Evolutionary conservation across 768 basidiomycete species (phyloP), one percentile per base, ranked within the genome.

Genomic region (Filobasidium floriforme): DNA sequence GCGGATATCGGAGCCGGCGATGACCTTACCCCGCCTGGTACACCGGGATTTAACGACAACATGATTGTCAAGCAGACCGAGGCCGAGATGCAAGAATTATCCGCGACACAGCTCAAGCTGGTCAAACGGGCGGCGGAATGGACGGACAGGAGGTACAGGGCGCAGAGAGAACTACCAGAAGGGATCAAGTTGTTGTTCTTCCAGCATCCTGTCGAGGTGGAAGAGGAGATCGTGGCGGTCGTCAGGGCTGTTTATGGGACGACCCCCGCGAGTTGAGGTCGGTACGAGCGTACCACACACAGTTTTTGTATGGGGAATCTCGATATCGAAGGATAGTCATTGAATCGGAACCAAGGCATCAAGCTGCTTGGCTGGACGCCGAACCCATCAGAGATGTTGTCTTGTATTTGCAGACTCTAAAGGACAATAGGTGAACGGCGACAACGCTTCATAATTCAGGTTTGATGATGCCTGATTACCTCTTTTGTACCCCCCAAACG

Each of bases 101-200:
- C 59, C n/a, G 59, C 67, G 11, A 63, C 63, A 0, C 67, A 68
- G 54, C 51, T 40, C 40, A 68, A 65, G 59, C 59, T 68, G 15
- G 40, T 64, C 41, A 41, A 49, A 24, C 57, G 63, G 19, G 63
- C 63, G 14, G 63, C 46, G 26, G 67, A 68, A 49, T 68, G 67
- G 67, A 55, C 41, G 19, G 62, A 60, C 7, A 32, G 67, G 19
- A 46, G 61, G 63, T 55, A 43, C n/a, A 19, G 51, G 10, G 57
- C 62, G 41, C 49, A 32, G 29, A 26, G 40, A 14, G 46, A 61
- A 37, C 12, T 68, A 3, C 63, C 67, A 1, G 51, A 37, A 19
- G 63, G 59, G 5, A 14, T 68, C 3, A 24, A 24, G 40, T 46
- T 68, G 32, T 43, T 68, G 15, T 61, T 65, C 28, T 68, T 68